Percentiles rank a stretch among this genome's conserved stretches.
Evolutionary conservation across 2,329 filamentous ascomycete species (phyloP).

Genomic region (Fonsecaea multimorphosa): DNA sequence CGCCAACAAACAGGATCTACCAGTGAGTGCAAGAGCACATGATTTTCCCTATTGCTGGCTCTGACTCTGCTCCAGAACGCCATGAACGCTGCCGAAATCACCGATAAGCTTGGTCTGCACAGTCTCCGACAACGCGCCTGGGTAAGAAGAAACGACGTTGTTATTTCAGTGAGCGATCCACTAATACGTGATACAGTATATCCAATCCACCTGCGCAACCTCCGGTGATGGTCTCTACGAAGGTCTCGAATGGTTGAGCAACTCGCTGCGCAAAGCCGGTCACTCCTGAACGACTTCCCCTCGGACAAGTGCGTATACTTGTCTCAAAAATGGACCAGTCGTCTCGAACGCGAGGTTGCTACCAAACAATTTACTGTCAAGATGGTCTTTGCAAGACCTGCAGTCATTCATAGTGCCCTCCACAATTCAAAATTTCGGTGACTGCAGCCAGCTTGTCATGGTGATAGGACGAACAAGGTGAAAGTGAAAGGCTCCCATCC

Average conservation of each 20-base stretch:
- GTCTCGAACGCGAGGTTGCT: slow-evolving; percentile 17
- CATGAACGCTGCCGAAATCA: slow-evolving; percentile 99
- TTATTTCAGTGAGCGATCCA: slow-evolving; percentile 20
- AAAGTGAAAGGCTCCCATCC: slow-evolving; percentile 27
- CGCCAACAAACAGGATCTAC: slow-evolving; percentile 99
- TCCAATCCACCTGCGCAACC: slow-evolving; percentile 99
- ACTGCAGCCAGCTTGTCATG: slow-evolving; percentile 36
- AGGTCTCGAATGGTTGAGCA: slow-evolving; percentile 92
- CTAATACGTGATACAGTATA: slow-evolving; percentile 69
- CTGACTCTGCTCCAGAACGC: slow-evolving; percentile 72
- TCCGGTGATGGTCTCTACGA: slow-evolving; percentile 99
- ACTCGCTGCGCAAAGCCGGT: slow-evolving; percentile 75
- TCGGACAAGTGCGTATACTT: slow-evolving; percentile 2
- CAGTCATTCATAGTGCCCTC: slow-evolving; percentile 18
- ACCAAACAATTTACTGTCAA: slow-evolving; percentile 2
- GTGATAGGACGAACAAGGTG: slow-evolving; percentile 22
- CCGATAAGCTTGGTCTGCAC: slow-evolving; percentile 99
- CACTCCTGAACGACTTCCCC: slow-evolving; percentile 49
- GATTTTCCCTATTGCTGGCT: slow-evolving; percentile 11
- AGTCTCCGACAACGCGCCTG: slow-evolving; percentile 97
- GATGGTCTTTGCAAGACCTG: slow-evolving; percentile 32
- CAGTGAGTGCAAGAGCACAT: slow-evolving; percentile 65
- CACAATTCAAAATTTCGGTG: slow-evolving; percentile 13
- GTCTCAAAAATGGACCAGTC: slow-evolving; percentile 25
- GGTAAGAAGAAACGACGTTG: slow-evolving; percentile 66